phyloP scores from a whole-genome alignment of 1,139 yeast species.

The Suhomyces coccinellae region DNA sequence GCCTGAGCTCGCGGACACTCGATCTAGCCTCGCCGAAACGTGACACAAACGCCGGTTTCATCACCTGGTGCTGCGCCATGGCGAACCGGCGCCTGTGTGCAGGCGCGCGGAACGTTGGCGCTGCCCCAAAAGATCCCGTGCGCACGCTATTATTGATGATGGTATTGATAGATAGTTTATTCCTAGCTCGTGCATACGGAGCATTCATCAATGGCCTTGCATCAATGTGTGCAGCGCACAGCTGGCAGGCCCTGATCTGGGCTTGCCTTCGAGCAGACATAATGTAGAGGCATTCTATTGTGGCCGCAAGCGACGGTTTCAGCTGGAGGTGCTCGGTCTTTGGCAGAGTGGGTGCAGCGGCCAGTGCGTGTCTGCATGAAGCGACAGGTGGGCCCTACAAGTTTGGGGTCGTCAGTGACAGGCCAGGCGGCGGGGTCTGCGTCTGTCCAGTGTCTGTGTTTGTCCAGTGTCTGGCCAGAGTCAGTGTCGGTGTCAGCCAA shows the following conservation, averaged over 20 bases:
- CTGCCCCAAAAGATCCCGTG: constrained; percentile 1
- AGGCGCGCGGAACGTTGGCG: not conserved
- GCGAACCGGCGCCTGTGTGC: not conserved
- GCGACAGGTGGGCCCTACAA: too few relatives aligned
- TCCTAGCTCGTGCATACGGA: too few relatives aligned
- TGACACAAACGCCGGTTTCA: constrained; percentile 2
- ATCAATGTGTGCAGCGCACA: not conserved
- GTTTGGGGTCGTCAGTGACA: too few relatives aligned
- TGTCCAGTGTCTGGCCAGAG: too few relatives aligned
- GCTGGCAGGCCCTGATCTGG: constrained; percentile 7
- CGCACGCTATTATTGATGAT: too few relatives aligned
- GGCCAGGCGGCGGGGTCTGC: too few relatives aligned
- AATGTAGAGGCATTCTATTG: constrained; percentile 6
- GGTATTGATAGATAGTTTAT: too few relatives aligned
- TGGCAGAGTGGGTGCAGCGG: too few relatives aligned
- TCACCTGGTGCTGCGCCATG: not conserved
- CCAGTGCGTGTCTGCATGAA: too few relatives aligned
- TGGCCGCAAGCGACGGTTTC: constrained; percentile 2
- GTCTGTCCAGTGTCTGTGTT: too few relatives aligned
- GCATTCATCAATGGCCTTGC: not conserved
- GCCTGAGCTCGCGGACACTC: constrained; percentile 4
- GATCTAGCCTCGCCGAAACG: constrained; percentile 5
- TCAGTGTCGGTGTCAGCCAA: too few relatives aligned
- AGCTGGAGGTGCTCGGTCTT: not conserved
- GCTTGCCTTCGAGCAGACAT: not conserved